Conservation (phyloP, 129 eudicot genomes). For the Helianthus annuus region HanXRQr2.0-SUNRISE NC_035443.2:151873513-151874012, state of each 20-base stretch:
- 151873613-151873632: constrained; percentile 8
- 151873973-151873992: constrained; percentile 94
- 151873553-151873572: constrained; percentile 97
- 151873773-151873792: constrained; percentile 86
- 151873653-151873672: background rate
- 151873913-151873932: constrained; percentile 98
- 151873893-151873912: constrained; percentile 80
- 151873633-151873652: background rate
- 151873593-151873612: constrained; percentile 98
- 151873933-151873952: constrained; percentile 95
- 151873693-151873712: background rate
- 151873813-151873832: background rate
- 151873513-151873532: constrained; percentile 83
- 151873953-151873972: constrained; percentile 76
- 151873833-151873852: background rate
- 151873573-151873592: constrained; percentile 97
- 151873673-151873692: constrained; percentile 6
- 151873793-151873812: constrained; percentile 41
- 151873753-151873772: constrained; percentile 97
- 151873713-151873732: constrained; percentile 85
- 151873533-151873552: constrained; percentile 77
- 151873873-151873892: constrained; percentile 55
- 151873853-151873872: background rate
- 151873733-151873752: constrained; percentile 95
- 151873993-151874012: constrained; percentile 89